A percentile compares a stretch with the other conserved stretches of the same genome.
Conservation (phyloP, 83 land plant genomes). For the Picea engelmannii region DNA sequence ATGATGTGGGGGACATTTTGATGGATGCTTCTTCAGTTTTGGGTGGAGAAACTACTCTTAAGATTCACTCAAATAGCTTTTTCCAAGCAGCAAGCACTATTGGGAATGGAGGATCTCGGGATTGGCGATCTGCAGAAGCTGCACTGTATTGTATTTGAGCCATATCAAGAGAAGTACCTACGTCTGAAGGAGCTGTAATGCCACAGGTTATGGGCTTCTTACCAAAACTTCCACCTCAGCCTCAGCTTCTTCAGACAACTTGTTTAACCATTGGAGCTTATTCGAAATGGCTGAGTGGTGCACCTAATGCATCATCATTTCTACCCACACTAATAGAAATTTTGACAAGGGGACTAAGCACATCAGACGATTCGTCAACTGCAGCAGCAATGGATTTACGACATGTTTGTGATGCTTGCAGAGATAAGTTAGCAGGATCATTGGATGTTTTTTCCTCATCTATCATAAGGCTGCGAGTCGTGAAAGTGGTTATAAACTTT, state of each 20-base stretch:
- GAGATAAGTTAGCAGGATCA: conserved; percentile 69
- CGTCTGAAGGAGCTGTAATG: conserved; percentile 45
- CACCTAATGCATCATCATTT: conserved; percentile 52
- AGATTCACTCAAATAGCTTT: conserved; percentile 69
- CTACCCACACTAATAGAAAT: conserved; percentile 74
- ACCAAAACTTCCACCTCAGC: conserved; percentile 81
- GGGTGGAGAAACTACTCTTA: conserved; percentile 78
- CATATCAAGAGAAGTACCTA: conserved; percentile 79
- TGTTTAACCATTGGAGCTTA: conserved; percentile 82
- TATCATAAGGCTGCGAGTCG: conserved; percentile 72
- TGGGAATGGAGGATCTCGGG: conserved; percentile 47
- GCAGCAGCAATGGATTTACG: conserved; percentile 89
- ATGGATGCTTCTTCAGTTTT: conserved; percentile 83
- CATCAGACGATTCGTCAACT: conserved; percentile 88
- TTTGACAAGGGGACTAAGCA: conserved; percentile 77
- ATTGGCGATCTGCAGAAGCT: conserved; percentile 91
- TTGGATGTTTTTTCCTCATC: conserved; percentile 74
- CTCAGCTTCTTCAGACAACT: conserved; percentile 79
- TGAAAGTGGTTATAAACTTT: conserved; percentile 61
- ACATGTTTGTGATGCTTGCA: conserved; percentile 18
- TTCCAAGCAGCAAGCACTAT: conserved; percentile 63
- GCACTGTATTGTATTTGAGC: conserved; percentile 88
- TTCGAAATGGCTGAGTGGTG: conserved; percentile 90
- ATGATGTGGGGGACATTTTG: conserved; percentile 64
- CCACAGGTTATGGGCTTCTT: conserved; percentile 58